These are phyloP conservation scores for Penicillium cataractarum DNA, from an alignment of 495 filamentous ascomycete species.

Conservation along the genomic window DNA sequence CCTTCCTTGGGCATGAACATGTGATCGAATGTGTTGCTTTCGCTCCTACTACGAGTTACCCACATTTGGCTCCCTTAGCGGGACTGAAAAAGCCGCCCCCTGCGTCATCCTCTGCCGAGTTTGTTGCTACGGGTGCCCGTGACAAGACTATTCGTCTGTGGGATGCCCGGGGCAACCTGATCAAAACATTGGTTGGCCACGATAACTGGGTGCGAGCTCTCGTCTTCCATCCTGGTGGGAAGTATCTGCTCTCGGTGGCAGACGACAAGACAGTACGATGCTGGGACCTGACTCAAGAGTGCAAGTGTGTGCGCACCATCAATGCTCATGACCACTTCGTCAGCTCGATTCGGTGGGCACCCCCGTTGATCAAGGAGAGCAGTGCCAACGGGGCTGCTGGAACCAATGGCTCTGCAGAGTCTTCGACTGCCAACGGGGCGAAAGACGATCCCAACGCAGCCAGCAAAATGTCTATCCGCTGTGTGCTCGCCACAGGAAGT, in stretches of 20 bases:
- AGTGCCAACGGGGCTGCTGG: conserved; percentile 48
- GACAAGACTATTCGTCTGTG: conserved; percentile 93
- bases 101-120: conserved; percentile 76
- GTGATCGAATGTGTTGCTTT: conserved; percentile 86
- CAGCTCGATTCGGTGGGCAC: conserved; percentile 90
- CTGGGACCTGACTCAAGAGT: conserved; percentile 94
- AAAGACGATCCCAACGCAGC: conserved; percentile 35
- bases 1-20: conserved; percentile 88
- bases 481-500: conserved; percentile 66
- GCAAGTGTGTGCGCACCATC: conserved; percentile 80
- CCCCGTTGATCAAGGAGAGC: conserved; percentile 60
- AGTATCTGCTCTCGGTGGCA: conserved; percentile 81
- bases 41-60: conserved; percentile 79
- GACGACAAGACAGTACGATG: conserved; percentile 94
- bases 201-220: conserved; percentile 94
- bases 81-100: conserved; percentile 79
- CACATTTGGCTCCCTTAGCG: conserved; percentile 75
- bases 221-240: conserved; percentile 91
- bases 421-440: conserved; percentile 14
- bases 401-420: conserved; percentile 22
- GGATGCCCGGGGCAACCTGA: conserved; percentile 81
- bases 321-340: conserved; percentile 89
- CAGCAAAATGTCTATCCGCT: conserved; percentile 52
- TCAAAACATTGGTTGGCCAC: conserved; percentile 88
- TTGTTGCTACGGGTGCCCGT: conserved; percentile 85